phyloP scores from a whole-genome alignment of 257 asterid genomes.

The Phtheirospermum japonicum region DNA sequence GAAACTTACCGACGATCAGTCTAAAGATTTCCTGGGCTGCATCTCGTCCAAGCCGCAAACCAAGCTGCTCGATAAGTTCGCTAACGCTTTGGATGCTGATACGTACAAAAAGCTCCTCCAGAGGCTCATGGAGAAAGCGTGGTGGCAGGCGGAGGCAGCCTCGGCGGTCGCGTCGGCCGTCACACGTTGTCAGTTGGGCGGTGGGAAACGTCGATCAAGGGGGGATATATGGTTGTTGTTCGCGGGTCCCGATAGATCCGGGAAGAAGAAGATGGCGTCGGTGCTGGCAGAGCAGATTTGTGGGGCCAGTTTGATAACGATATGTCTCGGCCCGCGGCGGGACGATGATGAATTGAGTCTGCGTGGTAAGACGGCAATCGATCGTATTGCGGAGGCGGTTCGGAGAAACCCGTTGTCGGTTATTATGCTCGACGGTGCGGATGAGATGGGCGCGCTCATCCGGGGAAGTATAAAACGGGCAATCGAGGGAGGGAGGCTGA shows the following conservation, averaged over 20 bases:
- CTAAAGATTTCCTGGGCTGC: constrained; percentile 64
- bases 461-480: constrained; percentile 65
- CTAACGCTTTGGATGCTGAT: constrained; percentile 59
- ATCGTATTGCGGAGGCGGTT: constrained; percentile 79
- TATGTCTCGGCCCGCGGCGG: constrained; percentile 58
- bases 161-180: constrained; percentile 69
- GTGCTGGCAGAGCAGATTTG: constrained; percentile 73
- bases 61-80: constrained; percentile 41
- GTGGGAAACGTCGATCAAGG: constrained; percentile 52
- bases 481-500: constrained; percentile 68
- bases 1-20: constrained; percentile 40
- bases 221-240: constrained; percentile 89
- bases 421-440: constrained; percentile 76
- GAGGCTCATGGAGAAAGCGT: constrained; percentile 84
- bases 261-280: constrained; percentile 77
- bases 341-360: constrained; percentile 47
- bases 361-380: constrained; percentile 78
- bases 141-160: constrained; percentile 98
- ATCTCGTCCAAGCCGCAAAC: constrained; percentile 36
- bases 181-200: constrained; percentile 60
- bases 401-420: constrained; percentile 71
- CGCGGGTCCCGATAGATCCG: constrained; percentile 80
- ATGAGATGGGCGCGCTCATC: constrained; percentile 63
- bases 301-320: constrained; percentile 47
- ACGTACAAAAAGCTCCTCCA: constrained; percentile 75